Evolutionary conservation across 257 asterid genomes (phyloP).

Genomic region (Jacaranda copaia): DNA sequence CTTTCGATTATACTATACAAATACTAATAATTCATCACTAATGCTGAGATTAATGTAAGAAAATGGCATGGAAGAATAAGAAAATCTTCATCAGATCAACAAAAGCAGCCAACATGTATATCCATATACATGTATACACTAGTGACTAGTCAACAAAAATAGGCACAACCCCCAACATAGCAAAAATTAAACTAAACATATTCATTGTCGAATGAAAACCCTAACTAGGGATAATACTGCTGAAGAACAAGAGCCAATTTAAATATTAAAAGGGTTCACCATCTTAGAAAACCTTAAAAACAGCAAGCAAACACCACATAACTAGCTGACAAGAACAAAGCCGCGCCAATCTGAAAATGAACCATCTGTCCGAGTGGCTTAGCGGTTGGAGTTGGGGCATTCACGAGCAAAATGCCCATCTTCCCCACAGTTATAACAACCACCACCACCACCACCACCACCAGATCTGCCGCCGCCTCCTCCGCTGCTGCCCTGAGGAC

Average conservation of each 20-base stretch:
- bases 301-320: constrained; percentile 14
- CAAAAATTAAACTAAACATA: not conserved
- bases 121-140: constrained; percentile 32
- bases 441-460: constrained; percentile 51
- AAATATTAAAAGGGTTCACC: constrained; percentile 6
- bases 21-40: no score
- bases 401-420: constrained; percentile 73
- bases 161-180: not conserved
- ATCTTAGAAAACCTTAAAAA: not conserved
- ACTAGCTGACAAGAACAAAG: constrained; percentile 15
- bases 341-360: not conserved
- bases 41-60: no score
- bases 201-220: not conserved
- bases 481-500: constrained; percentile 45
- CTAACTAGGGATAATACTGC: not conserved
- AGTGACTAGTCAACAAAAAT: constrained; percentile 1
- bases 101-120: constrained; percentile 34
- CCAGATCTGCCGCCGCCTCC: constrained; percentile 43
- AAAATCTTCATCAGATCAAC: constrained; percentile 2
- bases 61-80: not conserved
- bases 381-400: constrained; percentile 54
- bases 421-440: constrained; percentile 58
- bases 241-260: not conserved
- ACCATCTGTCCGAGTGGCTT: not conserved
- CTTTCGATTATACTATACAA: not conserved